Base-by-base conservation (phyloP, 495 filamentous ascomycete species). In the Xylaria intraflava region DNA sequence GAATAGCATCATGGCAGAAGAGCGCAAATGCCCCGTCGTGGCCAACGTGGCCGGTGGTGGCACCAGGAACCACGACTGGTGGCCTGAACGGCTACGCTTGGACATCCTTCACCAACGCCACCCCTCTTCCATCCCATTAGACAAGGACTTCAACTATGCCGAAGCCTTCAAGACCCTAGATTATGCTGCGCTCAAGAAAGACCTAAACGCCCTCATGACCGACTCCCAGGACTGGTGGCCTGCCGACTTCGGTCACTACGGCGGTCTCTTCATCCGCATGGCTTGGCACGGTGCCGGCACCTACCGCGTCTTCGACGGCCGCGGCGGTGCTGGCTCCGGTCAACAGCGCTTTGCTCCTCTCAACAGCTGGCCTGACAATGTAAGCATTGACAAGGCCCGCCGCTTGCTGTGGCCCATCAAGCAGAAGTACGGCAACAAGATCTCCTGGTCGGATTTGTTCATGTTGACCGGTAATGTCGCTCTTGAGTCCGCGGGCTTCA, bases 301-400 rank as follows among this genome's bases (percentile, higher is more conserved):
- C 43, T 88, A 88, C 70, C 82, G 85, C 55, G 78, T 85, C 65
- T 76, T 74, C 36, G 85, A 88, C 60, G 85, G 85, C 45, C 83
- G 85, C 55, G 85, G 85, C 49, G 85, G 85, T 57, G 84, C 82
- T 60, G 84, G 84, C 38, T 70, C 80, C 60, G 85, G 83, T 23
- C 83, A 87, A 69, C 85, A 88, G 69, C 81, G 85, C 29, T 87
- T 88, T 57, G 84, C 85, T 14, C 85, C 85, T 10, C 79, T 88
- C 61, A 88, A 88, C 82, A 84, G 80, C 73, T 88, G 85, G 85
- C 85, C 85, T 51, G 85, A 88, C 72, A 88, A 88, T 57, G 83
- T 82, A 55, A 81, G 74, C 59, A 77, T 88, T 44, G 85, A 88
- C 78, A 88, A 88, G 78, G 84, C 83, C 31, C 85, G 85, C 47